phyloP scores from a whole-genome alignment of 257 asterid species.

The Lithospermum erythrorhizon region DNA sequence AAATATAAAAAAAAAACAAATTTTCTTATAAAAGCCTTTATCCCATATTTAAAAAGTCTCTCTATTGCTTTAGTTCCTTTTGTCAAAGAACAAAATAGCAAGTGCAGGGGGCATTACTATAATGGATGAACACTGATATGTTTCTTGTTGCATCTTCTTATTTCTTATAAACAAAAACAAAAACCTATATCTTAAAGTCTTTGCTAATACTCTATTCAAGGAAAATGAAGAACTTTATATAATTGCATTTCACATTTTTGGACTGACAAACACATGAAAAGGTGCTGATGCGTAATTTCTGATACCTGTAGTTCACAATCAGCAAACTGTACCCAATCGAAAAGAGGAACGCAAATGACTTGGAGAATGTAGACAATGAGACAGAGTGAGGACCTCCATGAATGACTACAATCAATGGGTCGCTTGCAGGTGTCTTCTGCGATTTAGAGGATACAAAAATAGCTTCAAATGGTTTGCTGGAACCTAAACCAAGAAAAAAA shows the following conservation, averaged over 20 bases:
- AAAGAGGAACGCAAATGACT: conserved; percentile 63
- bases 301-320: conserved; percentile 75
- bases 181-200: no score
- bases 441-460: conserved; percentile 61
- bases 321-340: conserved; percentile 83
- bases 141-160: no score
- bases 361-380: conserved; percentile 60
- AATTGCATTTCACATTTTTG: no score
- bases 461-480: conserved; percentile 70
- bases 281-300: not conserved
- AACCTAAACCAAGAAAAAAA: conserved; percentile 32
- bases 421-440: conserved; percentile 21
- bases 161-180: no score
- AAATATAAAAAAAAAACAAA: not conserved
- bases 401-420: conserved; percentile 64
- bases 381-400: conserved; percentile 91
- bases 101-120: no score
- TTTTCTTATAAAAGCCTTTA: no score
- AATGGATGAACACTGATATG: no score
- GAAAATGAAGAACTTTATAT: no score
- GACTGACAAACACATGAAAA: not conserved
- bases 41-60: no score
- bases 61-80: no score
- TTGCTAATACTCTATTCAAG: no score
- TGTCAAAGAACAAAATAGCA: no score